phyloP scores from a whole-genome alignment of 352 stramenopile genomes.

The Phytophthora sansomeana region DNA sequence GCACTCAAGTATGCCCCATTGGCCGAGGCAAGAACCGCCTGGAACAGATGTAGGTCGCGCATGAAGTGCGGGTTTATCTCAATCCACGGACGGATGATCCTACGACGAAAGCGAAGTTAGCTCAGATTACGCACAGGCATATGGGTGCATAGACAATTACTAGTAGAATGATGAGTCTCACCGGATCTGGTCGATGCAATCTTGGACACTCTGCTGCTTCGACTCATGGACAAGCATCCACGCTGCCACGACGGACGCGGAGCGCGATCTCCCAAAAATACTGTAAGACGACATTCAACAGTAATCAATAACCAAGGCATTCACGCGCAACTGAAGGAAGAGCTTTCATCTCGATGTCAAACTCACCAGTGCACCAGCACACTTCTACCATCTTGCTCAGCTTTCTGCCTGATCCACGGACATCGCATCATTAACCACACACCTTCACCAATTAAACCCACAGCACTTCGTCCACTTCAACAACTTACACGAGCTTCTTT shows the following conservation, averaged over 20 bases:
- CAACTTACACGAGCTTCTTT: conserved; percentile 41
- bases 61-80: conserved; percentile 72
- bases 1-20: conserved; percentile 3
- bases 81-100: conserved; percentile 72
- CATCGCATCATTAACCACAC: background rate
- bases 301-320: too few relatives aligned
- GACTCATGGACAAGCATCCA: conserved; percentile 54
- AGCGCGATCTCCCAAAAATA: conserved; percentile 71
- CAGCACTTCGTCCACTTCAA: background rate
- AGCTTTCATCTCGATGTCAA: background rate
- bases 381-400: conserved; percentile 45
- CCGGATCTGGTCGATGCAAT: conserved; percentile 56
- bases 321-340: background rate
- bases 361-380: conserved; percentile 79
- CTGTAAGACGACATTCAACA: conserved; percentile 28
- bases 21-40: conserved; percentile 21
- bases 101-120: conserved; percentile 25
- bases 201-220: conserved; percentile 33
- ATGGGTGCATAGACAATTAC: too few relatives aligned
- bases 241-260: conserved; percentile 56
- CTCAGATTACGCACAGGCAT: too few relatives aligned
- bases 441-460: background rate
- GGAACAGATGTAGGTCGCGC: conserved; percentile 55
- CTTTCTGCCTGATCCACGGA: conserved; percentile 36
- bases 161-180: conserved; percentile 32